Percentiles rank a stretch among this genome's conserved stretches.
These are phyloP conservation scores for Populus pruinosa DNA, from an alignment of 345 rosid species.

Conservation along the genomic window DNA sequence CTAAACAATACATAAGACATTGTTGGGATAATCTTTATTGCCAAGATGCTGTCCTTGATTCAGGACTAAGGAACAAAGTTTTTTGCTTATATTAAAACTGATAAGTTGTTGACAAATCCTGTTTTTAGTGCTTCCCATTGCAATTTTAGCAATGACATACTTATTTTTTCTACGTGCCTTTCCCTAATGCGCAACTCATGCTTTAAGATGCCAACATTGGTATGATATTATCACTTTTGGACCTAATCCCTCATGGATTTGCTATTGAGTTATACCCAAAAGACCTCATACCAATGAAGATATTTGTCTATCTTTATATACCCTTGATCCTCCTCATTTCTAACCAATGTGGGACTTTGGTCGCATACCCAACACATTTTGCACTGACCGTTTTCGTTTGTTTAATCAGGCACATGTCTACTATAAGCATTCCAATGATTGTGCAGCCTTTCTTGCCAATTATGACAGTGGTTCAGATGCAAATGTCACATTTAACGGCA, in stretches of 20 bases:
- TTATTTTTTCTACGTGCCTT: neutral
- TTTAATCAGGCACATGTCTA: slow-evolving; percentile 54
- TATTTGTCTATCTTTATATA: too few species aligned
- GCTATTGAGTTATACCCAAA: too few species aligned
- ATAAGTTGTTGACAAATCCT: neutral
- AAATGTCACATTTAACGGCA: slow-evolving; percentile 45
- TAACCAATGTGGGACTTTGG: too few species aligned
- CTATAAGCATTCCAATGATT: slow-evolving; percentile 43
- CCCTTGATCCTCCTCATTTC: too few species aligned
- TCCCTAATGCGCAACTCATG: neutral
- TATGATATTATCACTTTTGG: too few species aligned
- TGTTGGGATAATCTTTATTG: too few species aligned
- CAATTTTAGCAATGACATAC: neutral
- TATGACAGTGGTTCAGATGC: slow-evolving; percentile 42
- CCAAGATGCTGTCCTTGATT: neutral
- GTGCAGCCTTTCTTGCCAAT: slow-evolving; percentile 66
- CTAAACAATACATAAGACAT: too few species aligned
- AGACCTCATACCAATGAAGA: too few species aligned
- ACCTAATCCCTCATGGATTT: too few species aligned
- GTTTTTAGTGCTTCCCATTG: neutral
- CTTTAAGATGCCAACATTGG: too few species aligned
- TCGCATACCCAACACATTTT: too few species aligned
- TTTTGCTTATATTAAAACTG: neutral
- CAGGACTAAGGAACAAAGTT: neutral
- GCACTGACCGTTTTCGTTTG: neutral